phyloP scores from a whole-genome alignment of 768 basidiomycete species.

The Agaricus sinodeliciosus region DNA sequence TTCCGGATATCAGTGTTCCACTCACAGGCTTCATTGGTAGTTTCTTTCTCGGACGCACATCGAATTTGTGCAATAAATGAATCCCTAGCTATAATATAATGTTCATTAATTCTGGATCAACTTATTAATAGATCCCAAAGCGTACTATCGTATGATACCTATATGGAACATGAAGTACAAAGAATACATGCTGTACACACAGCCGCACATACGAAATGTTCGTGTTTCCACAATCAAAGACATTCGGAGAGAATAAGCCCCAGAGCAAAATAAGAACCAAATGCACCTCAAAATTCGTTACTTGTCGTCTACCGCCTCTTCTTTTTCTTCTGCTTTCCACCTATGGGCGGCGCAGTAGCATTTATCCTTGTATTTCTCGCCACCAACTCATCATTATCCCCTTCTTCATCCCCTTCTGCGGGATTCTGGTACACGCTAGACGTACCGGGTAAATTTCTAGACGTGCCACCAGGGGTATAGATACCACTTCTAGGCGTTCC shows the following conservation, averaged over 20 bases:
- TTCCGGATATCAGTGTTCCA: slow-evolving; percentile 86
- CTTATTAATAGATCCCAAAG: neutral
- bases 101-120: neutral
- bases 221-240: neutral
- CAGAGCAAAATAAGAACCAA: neutral
- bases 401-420: slow-evolving; percentile 4
- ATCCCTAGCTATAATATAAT: slow-evolving; percentile 3
- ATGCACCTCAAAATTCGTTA: neutral
- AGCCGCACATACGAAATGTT: too few species aligned
- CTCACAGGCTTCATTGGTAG: slow-evolving; percentile 80
- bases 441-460: neutral
- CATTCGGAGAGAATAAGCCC: neutral
- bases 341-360: slow-evolving; percentile 2
- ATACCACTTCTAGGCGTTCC: slow-evolving; percentile 3
- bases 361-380: slow-evolving; percentile 10
- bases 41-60: neutral
- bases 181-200: too few species aligned
- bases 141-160: too few species aligned
- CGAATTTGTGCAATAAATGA: neutral
- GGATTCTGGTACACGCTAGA: slow-evolving; percentile 8
- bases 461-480: slow-evolving; percentile 2
- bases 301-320: neutral
- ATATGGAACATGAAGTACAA: too few species aligned
- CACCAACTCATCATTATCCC: neutral
- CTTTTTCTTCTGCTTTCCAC: neutral